Percentiles rank a stretch among this genome's conserved stretches.
phyloP scores from a whole-genome alignment of 2,329 filamentous ascomycete genomes.

The Sporothrix brasiliensis region DNA sequence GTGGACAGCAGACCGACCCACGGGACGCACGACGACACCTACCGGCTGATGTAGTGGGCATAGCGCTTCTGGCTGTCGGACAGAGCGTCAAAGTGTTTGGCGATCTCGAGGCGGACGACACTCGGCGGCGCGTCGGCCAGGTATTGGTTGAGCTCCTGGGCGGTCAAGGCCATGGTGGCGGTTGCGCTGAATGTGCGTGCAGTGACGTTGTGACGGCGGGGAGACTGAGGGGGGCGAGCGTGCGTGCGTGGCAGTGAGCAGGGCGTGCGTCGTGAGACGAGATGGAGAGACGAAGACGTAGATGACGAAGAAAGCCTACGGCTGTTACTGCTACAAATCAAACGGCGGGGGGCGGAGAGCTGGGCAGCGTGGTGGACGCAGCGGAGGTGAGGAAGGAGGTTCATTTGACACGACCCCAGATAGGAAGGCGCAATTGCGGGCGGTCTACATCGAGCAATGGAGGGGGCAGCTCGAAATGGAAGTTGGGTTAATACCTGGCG shows the following conservation, averaged over 20 bases:
- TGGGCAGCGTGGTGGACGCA: slow-evolving; percentile 28
- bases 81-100: slow-evolving; percentile 85
- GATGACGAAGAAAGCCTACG: neutral
- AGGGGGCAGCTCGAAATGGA: slow-evolving; percentile 28
- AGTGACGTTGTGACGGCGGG: neutral
- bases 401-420: slow-evolving; percentile 28
- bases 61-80: slow-evolving; percentile 80
- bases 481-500: neutral
- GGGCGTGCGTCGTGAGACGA: neutral
- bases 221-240: neutral
- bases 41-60: slow-evolving; percentile 86
- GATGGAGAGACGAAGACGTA: neutral
- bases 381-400: slow-evolving; percentile 29
- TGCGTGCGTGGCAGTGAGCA: neutral
- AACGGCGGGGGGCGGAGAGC: slow-evolving; percentile 9
- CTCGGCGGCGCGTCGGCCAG: slow-evolving; percentile 88
- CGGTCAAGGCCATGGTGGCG: slow-evolving; percentile 54
- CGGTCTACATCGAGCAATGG: slow-evolving; percentile 14
- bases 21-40: slow-evolving; percentile 39
- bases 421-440: slow-evolving; percentile 19
- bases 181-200: slow-evolving; percentile 33
- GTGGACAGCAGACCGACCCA: neutral
- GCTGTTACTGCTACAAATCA: slow-evolving; percentile 4
- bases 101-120: slow-evolving; percentile 85
- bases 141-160: slow-evolving; percentile 71